Conservation (phyloP, 208 protist species). For the Lotmaria passim region DNA sequence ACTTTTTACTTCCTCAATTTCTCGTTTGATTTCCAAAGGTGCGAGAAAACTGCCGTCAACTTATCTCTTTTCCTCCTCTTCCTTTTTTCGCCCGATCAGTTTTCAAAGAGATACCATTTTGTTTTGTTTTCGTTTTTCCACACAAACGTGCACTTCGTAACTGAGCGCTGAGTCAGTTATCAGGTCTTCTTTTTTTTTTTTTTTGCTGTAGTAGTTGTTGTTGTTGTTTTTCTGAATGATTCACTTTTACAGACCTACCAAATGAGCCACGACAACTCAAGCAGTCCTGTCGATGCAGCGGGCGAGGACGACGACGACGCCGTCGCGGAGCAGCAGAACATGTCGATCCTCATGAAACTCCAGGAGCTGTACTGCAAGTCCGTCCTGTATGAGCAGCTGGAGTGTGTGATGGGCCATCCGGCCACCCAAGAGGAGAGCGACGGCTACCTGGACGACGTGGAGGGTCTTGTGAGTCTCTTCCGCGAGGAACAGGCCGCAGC, state of each 20-base stretch:
- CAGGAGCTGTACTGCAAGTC: slow-evolving; percentile 88
- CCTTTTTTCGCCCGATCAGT: neutral
- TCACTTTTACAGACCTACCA: no score
- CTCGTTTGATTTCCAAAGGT: neutral
- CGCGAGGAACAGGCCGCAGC: slow-evolving; percentile 24
- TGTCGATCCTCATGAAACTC: slow-evolving; percentile 59
- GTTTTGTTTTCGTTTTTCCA: no score
- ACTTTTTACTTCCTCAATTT: neutral
- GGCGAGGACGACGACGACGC: slow-evolving; percentile 31
- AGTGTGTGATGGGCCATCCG: slow-evolving; percentile 74
- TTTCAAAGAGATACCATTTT: no score
- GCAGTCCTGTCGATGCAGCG: neutral
- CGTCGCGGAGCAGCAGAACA: slow-evolving; percentile 49
- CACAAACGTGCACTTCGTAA: no score
- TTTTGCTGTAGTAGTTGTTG: no score
- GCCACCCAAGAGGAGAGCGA: slow-evolving; percentile 63
- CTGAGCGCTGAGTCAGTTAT: no score
- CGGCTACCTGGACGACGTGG: slow-evolving; percentile 85
- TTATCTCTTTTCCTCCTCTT: neutral
- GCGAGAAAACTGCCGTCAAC: neutral
- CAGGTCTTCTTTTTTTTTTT: no score
- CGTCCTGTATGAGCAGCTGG: slow-evolving; percentile 73
- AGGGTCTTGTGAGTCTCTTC: slow-evolving; percentile 73
- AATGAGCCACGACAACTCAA: neutral
- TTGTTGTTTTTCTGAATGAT: no score